Evolutionary conservation across 2,329 filamentous ascomycete genomes (phyloP).

Genomic region (Berkeleyomyces basicola): DNA sequence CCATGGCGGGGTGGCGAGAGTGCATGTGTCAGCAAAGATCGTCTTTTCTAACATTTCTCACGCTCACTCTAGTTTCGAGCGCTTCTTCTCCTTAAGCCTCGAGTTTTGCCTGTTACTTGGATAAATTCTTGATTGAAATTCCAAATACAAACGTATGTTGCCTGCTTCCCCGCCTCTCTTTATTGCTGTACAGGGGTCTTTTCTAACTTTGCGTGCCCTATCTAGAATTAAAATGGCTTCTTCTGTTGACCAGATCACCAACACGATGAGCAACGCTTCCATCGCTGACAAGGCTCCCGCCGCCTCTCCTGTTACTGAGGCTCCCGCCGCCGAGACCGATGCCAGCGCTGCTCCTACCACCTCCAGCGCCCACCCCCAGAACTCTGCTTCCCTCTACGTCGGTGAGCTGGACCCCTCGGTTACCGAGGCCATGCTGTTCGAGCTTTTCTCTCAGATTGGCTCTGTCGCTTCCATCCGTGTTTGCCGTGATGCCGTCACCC

Average conservation of each 20-base stretch:
- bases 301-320: conserved; percentile 55
- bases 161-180: neutral
- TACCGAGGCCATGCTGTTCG: conserved; percentile 99
- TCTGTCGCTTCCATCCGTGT: conserved; percentile 98
- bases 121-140: conserved; percentile 14
- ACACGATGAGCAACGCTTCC: conserved; percentile 56
- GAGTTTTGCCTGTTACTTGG: conserved; percentile 8
- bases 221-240: conserved; percentile 39
- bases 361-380: conserved; percentile 62
- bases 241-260: conserved; percentile 65
- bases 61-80: neutral
- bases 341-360: conserved; percentile 57
- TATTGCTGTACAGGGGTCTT: neutral
- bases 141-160: conserved; percentile 11
- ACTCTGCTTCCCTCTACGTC: conserved; percentile 96
- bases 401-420: conserved; percentile 95
- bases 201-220: neutral
- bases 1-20: neutral
- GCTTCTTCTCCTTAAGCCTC: conserved; percentile 4
- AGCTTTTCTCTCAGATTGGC: conserved; percentile 98
- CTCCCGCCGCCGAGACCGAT: conserved; percentile 38
- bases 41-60: neutral
- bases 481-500: conserved; percentile 96
- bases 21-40: neutral
- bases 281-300: conserved; percentile 52